Evolutionary conservation across 257 asterid species (phyloP), one percentile per base, ranked within the genome.

Genomic region (Jacaranda mimosifolia): DNA sequence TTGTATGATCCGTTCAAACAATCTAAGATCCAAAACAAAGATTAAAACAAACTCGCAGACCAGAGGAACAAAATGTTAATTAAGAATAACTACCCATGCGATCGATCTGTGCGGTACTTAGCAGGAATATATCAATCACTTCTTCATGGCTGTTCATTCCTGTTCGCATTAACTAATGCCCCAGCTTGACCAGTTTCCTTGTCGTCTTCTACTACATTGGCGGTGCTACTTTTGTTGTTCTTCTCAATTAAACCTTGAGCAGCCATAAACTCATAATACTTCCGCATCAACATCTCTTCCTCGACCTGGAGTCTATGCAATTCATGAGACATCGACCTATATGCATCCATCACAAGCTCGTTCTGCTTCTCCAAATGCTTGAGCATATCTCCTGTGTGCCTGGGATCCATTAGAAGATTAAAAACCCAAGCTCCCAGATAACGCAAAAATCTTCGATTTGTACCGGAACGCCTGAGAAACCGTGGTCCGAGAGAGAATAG

Each of bases 231-330:
- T 19, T 70, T 68, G n/a, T 89, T 79, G 93, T 91, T 97, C 91
- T 84, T 87, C 52, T 79, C 84, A 26, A 78, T 66, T 64, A 80
- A 88, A 80, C 86, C 91, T 80, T 89, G 87, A 78, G 94, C 93
- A 70, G 75, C 80, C 98, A 92, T 95, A 79, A 87, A 86, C 75
- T 93, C 97, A 60, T 90, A 89, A 87, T 85, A 95, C 82, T 90
- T 91, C 80, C 90, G 94, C 99, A 93, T 95, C 81, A 95, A 68
- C 97, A 95, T 89, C 80, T 93, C 97, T 83, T 95, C 97, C 85
- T 93, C 98, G 73, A 94, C 98, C 94, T 89, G 93, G 79, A 93
- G 98, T 38, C 71, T 86, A 49, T 89, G 98, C 85, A 95, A 79
- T 82, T 93, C 96, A 79, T 90, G 83, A 11, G 97, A 87, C 93